Conservation (phyloP, 371 early-diverging fungal species). For the Sporodiniella umbellata region DNA sequence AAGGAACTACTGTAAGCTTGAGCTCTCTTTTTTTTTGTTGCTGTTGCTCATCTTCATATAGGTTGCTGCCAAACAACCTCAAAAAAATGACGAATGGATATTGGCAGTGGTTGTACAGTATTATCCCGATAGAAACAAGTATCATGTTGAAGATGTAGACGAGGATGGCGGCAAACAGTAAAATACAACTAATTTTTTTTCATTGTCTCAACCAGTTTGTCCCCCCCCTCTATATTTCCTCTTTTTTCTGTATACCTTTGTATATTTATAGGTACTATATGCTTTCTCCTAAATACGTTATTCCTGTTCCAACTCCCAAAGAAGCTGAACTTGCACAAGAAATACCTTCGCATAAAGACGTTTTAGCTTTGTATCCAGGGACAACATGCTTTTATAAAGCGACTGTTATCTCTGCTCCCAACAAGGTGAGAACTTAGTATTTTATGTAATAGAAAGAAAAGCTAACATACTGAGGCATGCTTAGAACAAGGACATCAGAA, state of each 20-base stretch:
- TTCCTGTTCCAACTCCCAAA: conserved; percentile 54
- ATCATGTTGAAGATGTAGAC: conserved; percentile 73
- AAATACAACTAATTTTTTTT: conserved; percentile 6
- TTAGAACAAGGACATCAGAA: conserved; percentile 41
- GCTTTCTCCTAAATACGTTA: conserved; percentile 56
- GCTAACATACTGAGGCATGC: neutral
- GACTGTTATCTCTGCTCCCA: conserved; percentile 65
- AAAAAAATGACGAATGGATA: conserved; percentile 73
- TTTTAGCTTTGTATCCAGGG: conserved; percentile 80
- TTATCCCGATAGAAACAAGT: conserved; percentile 62
- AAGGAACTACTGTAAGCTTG: conserved; percentile 32
- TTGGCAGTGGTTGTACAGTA: conserved; percentile 64
- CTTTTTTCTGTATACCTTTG: too few species aligned
- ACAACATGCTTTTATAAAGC: conserved; percentile 89
- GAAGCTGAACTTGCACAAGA: conserved; percentile 46
- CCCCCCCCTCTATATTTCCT: too few species aligned
- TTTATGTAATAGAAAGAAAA: neutral
- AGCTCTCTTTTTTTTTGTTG: neutral
- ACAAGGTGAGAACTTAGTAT: conserved; percentile 46
- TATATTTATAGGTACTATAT: conserved; percentile 56
- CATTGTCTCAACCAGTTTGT: neutral
- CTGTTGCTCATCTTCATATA: conserved; percentile 6
- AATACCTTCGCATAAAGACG: conserved; percentile 63
- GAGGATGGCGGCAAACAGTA: conserved; percentile 62
- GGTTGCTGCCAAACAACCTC: conserved; percentile 63